These are phyloP conservation scores for Septoria linicola DNA, from an alignment of 2,329 filamentous ascomycete genomes.

Conservation along the genomic window DNA sequence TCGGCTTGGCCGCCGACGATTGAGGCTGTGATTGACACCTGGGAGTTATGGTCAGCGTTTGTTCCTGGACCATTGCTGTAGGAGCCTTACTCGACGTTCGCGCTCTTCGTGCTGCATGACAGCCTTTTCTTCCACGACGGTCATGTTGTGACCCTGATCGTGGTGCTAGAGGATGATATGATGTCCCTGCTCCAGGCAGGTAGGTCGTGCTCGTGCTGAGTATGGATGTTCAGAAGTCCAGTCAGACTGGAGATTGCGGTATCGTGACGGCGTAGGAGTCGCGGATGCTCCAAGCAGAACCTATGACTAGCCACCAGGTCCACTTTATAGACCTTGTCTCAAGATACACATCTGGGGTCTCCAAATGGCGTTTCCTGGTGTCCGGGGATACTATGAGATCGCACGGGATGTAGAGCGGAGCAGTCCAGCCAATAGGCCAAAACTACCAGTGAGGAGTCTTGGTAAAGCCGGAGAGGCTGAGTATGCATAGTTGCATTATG, in stretches of 20 bases:
- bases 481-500: not conserved
- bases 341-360: too few relatives aligned
- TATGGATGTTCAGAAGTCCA: too few relatives aligned
- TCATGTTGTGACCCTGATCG: not conserved
- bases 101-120: not conserved
- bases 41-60: not conserved
- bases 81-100: not conserved
- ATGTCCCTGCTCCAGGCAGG: too few relatives aligned
- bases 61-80: not conserved
- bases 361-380: too few relatives aligned
- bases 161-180: too few relatives aligned
- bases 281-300: too few relatives aligned
- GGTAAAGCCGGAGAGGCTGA: not conserved
- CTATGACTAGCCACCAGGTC: too few relatives aligned
- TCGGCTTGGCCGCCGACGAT: slow-evolving; percentile 5
- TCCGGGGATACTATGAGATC: not conserved
- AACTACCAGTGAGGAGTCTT: slow-evolving; percentile 1
- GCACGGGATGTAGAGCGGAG: not conserved
- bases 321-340: too few relatives aligned
- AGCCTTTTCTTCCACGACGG: not conserved
- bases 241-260: too few relatives aligned
- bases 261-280: too few relatives aligned
- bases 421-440: not conserved
- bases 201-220: too few relatives aligned
- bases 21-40: slow-evolving; percentile 10